Conservation (phyloP, 2,329 filamentous ascomycete genomes). For the Pseudogymnoascus sp. region DNA sequence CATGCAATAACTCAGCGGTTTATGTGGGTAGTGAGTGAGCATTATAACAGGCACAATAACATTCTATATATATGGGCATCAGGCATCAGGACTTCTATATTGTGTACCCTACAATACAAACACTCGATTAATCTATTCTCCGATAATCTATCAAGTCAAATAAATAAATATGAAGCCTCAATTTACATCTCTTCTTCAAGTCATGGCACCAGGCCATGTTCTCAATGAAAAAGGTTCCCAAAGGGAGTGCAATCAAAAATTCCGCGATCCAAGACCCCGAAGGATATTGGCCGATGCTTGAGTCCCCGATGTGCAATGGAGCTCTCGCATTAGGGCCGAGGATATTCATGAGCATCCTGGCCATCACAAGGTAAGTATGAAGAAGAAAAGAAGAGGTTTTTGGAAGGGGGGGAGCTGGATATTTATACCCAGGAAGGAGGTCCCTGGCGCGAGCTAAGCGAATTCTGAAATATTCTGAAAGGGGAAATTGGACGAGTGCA, state of each 20-base stretch:
- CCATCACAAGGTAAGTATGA: slow-evolving; percentile 20
- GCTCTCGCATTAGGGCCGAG: slow-evolving; percentile 36
- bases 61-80: background rate
- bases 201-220: slow-evolving; percentile 10
- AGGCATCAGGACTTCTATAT: background rate
- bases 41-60: background rate
- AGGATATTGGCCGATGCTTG: slow-evolving; percentile 38
- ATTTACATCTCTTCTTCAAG: slow-evolving; percentile 17
- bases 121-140: background rate
- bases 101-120: background rate
- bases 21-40: background rate
- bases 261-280: slow-evolving; percentile 39
- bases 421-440: background rate
- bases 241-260: slow-evolving; percentile 38
- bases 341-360: slow-evolving; percentile 12
- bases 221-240: slow-evolving; percentile 22
- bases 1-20: background rate
- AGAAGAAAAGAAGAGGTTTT: slow-evolving; percentile 12
- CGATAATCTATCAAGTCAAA: background rate
- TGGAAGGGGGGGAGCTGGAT: slow-evolving; percentile 3
- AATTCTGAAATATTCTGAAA: background rate
- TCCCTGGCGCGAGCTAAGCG: background rate
- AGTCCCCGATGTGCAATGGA: slow-evolving; percentile 45
- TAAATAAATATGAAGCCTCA: background rate
- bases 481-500: background rate